Conservation (phyloP, 257 asterid genomes). For the Penstemon davidsonii region DNA sequence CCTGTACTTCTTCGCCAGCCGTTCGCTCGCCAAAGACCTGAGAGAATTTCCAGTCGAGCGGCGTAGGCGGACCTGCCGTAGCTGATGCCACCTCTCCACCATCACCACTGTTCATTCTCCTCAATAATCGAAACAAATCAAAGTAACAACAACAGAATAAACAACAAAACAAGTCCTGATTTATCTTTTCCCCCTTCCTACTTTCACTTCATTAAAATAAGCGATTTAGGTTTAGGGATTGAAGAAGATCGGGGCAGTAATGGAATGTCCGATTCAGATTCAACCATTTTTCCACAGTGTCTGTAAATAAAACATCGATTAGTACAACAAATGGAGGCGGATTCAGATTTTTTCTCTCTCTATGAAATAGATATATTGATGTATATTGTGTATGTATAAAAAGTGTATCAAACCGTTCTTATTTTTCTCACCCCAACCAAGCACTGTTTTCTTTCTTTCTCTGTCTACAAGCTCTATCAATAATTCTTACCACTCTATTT, state of each 20-base stretch:
- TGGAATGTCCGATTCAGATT: not conserved
- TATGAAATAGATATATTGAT: too few relatives aligned
- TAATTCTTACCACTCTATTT: too few relatives aligned
- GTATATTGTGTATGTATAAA: too few relatives aligned
- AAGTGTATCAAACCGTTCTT: too few relatives aligned
- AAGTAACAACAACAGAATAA: constrained; percentile 22
- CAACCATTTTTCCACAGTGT: too few relatives aligned
- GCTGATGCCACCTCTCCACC: constrained; percentile 70
- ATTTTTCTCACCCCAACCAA: too few relatives aligned
- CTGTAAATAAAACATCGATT: too few relatives aligned
- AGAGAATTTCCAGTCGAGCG: constrained; percentile 96
- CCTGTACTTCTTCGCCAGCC: constrained; percentile 98
- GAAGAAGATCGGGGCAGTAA: constrained; percentile 60
- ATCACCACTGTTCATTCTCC: constrained; percentile 73
- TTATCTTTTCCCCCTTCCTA: constrained; percentile 21
- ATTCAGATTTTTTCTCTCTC: too few relatives aligned
- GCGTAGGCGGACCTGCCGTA: constrained; percentile 78
- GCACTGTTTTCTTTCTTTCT: too few relatives aligned
- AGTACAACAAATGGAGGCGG: too few relatives aligned
- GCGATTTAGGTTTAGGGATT: constrained; percentile 40
- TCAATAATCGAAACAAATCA: constrained; percentile 34
- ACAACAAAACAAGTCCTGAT: constrained; percentile 23
- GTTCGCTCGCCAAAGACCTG: constrained; percentile 98
- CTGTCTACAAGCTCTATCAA: too few relatives aligned
- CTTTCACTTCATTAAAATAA: constrained; percentile 42